A percentile compares a stretch with the other conserved stretches of the same genome.
Evolutionary conservation across 257 asterid species (phyloP).

Genomic region (Nicotiana paniculata): DNA sequence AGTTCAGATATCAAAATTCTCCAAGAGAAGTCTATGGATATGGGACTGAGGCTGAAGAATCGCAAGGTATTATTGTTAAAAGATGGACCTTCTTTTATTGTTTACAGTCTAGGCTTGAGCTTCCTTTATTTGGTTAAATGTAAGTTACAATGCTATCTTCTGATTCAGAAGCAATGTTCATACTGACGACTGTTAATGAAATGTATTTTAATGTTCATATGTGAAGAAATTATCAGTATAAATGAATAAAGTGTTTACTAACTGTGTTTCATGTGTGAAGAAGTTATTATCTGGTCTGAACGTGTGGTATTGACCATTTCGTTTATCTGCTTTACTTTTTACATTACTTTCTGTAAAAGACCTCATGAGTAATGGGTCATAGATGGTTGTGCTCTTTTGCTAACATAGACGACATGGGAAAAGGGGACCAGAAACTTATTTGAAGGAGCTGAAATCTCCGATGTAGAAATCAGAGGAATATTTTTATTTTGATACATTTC

Average conservation of each 20-base stretch:
- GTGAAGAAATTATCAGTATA: neutral
- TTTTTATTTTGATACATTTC: neutral
- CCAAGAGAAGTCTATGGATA: conserved; percentile 97
- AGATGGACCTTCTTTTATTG: neutral
- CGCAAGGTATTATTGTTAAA: conserved; percentile 59
- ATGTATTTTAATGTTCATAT: neutral
- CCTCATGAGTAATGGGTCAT: neutral
- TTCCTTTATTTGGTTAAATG: neutral
- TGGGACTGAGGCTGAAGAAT: conserved; percentile 97
- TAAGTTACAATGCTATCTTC: neutral
- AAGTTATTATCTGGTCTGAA: neutral
- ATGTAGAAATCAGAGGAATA: neutral
- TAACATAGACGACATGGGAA: neutral
- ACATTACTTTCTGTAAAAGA: neutral
- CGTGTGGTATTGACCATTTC: neutral
- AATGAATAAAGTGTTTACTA: neutral
- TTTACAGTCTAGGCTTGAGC: neutral
- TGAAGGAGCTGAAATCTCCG: neutral
- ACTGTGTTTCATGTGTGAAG: neutral
- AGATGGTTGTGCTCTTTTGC: neutral
- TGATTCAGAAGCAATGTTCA: neutral
- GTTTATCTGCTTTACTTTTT: neutral
- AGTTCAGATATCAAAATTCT: conserved; percentile 95
- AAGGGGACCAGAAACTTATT: neutral
- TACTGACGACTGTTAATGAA: neutral